A percentile compares a stretch with the other conserved stretches of the same genome.
Evolutionary conservation across 805 yeast genomes (phyloP).

Genomic region (Candida ortonii): DNA sequence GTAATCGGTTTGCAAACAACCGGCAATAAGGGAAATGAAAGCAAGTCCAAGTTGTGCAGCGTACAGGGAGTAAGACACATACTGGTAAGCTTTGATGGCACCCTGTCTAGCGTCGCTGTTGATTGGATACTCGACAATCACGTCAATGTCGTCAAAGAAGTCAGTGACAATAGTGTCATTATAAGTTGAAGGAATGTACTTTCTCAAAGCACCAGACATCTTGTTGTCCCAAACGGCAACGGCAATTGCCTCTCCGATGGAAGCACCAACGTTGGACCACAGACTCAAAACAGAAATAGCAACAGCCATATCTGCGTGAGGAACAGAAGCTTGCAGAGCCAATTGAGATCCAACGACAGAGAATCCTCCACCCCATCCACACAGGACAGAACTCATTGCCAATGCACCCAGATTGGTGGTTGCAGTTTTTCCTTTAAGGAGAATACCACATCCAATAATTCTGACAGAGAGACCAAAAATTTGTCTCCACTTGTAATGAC

Average conservation of each 20-base stretch:
- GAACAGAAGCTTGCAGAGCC: conserved; percentile 40
- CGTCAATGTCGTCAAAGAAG: conserved; percentile 27
- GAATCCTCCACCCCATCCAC: conserved; percentile 36
- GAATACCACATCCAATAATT: conserved; percentile 27
- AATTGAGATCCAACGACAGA: conserved; percentile 35
- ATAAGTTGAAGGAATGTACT: conserved; percentile 14
- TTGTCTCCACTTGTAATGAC: conserved; percentile 38
- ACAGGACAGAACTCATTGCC: conserved; percentile 31
- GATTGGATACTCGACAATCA: conserved; percentile 26
- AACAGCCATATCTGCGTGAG: conserved; percentile 26
- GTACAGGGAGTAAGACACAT: conserved; percentile 30
- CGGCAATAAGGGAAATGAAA: conserved; percentile 30
- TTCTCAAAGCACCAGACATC: conserved; percentile 30
- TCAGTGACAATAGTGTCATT: conserved; percentile 23
- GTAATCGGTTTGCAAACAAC: conserved; percentile 35
- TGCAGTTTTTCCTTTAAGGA: conserved; percentile 17
- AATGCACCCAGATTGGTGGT: conserved; percentile 32
- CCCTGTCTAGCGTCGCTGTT: conserved; percentile 32
- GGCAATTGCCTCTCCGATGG: conserved; percentile 37
- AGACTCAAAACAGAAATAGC: conserved; percentile 35
- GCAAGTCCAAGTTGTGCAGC: conserved; percentile 31
- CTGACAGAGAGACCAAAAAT: conserved; percentile 34
- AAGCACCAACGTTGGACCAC: conserved; percentile 34
- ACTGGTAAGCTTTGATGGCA: conserved; percentile 33
- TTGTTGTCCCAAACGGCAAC: conserved; percentile 36